These are phyloP conservation scores for Lentinula sp. DNA, from an alignment of 768 basidiomycete species.

Conservation along the genomic window DNA sequence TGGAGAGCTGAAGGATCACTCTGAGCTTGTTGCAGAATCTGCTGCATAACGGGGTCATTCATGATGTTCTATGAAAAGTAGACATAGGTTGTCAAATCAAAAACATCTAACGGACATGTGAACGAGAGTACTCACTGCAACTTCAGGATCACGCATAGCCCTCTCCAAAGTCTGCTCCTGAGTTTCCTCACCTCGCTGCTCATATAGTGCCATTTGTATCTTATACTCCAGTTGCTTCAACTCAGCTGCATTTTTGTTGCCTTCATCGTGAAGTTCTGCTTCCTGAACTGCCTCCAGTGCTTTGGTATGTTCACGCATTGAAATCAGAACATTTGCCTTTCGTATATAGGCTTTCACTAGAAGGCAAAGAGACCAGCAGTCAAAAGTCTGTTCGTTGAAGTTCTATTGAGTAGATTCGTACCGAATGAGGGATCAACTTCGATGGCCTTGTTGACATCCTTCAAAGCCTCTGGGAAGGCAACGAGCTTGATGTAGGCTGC, in stretches of 20 bases:
- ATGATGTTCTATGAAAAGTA: constrained; percentile 58
- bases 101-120: constrained; percentile 2
- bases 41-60: constrained; percentile 90
- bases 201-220: constrained; percentile 71
- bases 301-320: constrained; percentile 89
- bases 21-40: constrained; percentile 93
- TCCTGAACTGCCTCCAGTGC: constrained; percentile 80
- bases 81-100: constrained; percentile 1
- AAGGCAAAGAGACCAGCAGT: neutral
- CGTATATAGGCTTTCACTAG: constrained; percentile 93
- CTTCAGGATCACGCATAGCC: constrained; percentile 97
- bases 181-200: constrained; percentile 75
- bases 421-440: constrained; percentile 83
- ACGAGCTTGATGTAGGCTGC: constrained; percentile 93
- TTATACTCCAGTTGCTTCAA: constrained; percentile 79
- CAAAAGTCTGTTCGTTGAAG: constrained; percentile 3
- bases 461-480: constrained; percentile 92
- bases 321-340: constrained; percentile 77
- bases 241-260: constrained; percentile 77
- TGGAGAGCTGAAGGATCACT: constrained; percentile 80
- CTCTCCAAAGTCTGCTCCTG: constrained; percentile 91
- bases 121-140: constrained; percentile 55
- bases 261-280: constrained; percentile 73
- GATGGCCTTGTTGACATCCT: constrained; percentile 93
- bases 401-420: constrained; percentile 24